Conservation (phyloP, 495 filamentous ascomycete genomes). For the Penicillium robsamsonii region DNA sequence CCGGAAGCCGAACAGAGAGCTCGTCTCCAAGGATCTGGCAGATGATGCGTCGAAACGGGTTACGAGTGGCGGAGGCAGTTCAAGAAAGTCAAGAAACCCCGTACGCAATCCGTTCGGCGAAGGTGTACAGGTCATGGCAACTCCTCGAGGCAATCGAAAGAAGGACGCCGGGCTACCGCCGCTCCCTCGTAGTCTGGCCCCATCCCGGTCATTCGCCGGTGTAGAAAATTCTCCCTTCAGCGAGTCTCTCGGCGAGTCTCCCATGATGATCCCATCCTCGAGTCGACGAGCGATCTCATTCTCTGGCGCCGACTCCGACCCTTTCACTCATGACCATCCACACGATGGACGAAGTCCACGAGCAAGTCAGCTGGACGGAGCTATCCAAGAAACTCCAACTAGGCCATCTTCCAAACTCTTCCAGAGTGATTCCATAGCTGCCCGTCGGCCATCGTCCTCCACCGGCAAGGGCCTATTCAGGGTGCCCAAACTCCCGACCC, state of each 20-base stretch:
- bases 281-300: slow-evolving; percentile 28
- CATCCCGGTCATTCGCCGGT: slow-evolving; percentile 29
- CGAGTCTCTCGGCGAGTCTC: slow-evolving; percentile 28
- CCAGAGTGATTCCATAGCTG: slow-evolving; percentile 16
- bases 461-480: slow-evolving; percentile 33
- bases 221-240: slow-evolving; percentile 22
- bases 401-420: slow-evolving; percentile 42
- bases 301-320: slow-evolving; percentile 27
- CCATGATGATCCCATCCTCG: slow-evolving; percentile 29
- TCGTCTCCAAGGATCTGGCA: slow-evolving; percentile 69
- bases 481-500: slow-evolving; percentile 40
- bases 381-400: slow-evolving; percentile 55
- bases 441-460: slow-evolving; percentile 16
- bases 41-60: slow-evolving; percentile 66
- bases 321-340: slow-evolving; percentile 16
- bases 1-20: slow-evolving; percentile 80
- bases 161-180: slow-evolving; percentile 38
- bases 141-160: slow-evolving; percentile 57
- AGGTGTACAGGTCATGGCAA: slow-evolving; percentile 72
- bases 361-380: slow-evolving; percentile 18
- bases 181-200: slow-evolving; percentile 29
- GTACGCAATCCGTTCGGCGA: slow-evolving; percentile 57
- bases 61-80: slow-evolving; percentile 33
- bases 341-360: slow-evolving; percentile 8
- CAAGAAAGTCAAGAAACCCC: slow-evolving; percentile 62